phyloP scores from a whole-genome alignment of 768 basidiomycete species.

The Termitomyces sp. region DNA sequence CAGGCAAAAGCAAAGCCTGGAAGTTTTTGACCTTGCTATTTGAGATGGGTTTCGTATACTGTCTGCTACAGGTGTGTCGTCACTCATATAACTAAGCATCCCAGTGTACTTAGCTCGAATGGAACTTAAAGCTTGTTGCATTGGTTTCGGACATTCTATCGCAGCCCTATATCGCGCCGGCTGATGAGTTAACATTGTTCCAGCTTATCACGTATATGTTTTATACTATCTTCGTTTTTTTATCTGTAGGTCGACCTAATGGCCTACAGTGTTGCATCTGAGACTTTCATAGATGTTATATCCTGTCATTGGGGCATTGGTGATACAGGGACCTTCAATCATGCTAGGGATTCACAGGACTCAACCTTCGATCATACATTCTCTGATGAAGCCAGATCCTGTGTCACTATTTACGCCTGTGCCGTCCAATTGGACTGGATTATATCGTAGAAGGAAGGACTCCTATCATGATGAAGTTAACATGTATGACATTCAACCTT shows the following conservation, averaged over 20 bases:
- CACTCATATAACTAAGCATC: too few relatives aligned
- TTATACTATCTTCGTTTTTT: neutral
- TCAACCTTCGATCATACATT: neutral
- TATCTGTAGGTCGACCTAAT: neutral
- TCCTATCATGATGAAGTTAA: neutral
- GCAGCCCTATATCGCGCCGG: neutral
- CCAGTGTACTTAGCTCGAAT: neutral
- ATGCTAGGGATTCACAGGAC: neutral
- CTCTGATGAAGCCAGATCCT: neutral
- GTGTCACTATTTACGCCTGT: neutral
- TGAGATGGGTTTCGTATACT: too few relatives aligned
- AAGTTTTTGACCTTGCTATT: neutral
- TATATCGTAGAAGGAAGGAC: too few relatives aligned
- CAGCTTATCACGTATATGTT: neutral
- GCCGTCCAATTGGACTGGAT: neutral
- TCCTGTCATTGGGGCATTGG: neutral
- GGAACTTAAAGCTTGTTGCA: neutral
- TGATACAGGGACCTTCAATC: neutral
- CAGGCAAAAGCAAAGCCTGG: neutral
- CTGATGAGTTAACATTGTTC: neutral
- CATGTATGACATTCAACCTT: too few relatives aligned
- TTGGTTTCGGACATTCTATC: neutral
- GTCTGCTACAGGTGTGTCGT: neutral
- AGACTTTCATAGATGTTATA: neutral
- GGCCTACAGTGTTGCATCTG: neutral